Percentiles rank a stretch among this genome's conserved stretches.
phyloP scores from a whole-genome alignment of 2,329 filamentous ascomycete species.

The Sphaerostilbella broomeana region DNA sequence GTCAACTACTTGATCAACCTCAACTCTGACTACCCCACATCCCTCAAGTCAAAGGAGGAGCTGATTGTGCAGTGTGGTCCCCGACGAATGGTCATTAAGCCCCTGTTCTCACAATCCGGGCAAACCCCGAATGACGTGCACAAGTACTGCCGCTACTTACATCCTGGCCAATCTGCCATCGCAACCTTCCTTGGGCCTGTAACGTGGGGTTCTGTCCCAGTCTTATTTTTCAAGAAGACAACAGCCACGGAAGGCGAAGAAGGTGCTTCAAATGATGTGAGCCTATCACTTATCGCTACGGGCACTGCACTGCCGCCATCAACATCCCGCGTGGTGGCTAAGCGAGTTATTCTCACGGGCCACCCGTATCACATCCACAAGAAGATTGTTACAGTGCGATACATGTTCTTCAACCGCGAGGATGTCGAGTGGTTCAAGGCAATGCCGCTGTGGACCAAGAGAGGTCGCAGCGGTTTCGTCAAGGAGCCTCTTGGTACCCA shows the following conservation, averaged over 20 bases:
- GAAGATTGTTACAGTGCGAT: conserved; percentile 89
- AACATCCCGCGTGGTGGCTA: conserved; percentile 77
- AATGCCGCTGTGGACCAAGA: conserved; percentile 85
- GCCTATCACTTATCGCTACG: conserved; percentile 71
- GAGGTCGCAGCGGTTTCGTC: conserved; percentile 82
- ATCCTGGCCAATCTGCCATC: conserved; percentile 83
- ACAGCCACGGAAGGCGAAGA: conserved; percentile 37
- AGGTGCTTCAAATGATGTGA: conserved; percentile 37
- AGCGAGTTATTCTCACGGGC: conserved; percentile 87
- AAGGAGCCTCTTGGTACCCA: conserved; percentile 94
- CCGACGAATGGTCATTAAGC: conserved; percentile 79
- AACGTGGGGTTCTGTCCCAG: conserved; percentile 87
- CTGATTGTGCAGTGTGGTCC: conserved; percentile 87
- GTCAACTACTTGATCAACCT: conserved; percentile 87
- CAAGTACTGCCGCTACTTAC: conserved; percentile 88
- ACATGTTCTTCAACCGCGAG: conserved; percentile 99
- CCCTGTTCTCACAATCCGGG: conserved; percentile 82
- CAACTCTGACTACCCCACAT: conserved; percentile 65
- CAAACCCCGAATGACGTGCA: conserved; percentile 94
- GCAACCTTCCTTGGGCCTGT: conserved; percentile 86
- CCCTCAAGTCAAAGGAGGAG: conserved; percentile 87
- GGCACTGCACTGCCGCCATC: conserved; percentile 78
- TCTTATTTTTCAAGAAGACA: conserved; percentile 74
- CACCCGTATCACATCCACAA: conserved; percentile 99
- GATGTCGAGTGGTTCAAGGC: conserved; percentile 98